Percentiles rank a stretch among this genome's conserved stretches.
These are phyloP conservation scores for Delonix regia DNA, from an alignment of 306 rosid species.

Conservation along the genomic window DNA sequence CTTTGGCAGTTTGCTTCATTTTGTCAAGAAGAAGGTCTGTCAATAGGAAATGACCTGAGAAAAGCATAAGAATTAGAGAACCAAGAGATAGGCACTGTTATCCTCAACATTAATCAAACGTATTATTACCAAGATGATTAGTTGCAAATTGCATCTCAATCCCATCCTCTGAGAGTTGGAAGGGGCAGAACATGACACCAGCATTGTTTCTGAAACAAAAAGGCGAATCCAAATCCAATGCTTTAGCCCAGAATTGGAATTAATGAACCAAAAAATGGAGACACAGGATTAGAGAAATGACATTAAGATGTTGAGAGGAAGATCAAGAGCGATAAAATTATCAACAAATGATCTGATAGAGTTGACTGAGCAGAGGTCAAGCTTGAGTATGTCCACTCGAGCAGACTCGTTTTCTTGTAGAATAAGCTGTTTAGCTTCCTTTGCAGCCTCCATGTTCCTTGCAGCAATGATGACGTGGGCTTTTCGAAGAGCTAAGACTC, in stretches of 20 bases:
- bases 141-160: conserved; percentile 89
- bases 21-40: conserved; percentile 78
- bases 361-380: conserved; percentile 71
- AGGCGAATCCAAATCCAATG: not conserved
- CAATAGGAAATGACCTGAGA: conserved; percentile 80
- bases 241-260: not conserved
- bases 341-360: conserved; percentile 68
- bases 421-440: conserved; percentile 61
- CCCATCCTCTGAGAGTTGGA: conserved; percentile 73
- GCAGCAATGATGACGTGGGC: conserved; percentile 77
- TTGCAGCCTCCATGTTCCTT: conserved; percentile 78
- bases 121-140: conserved; percentile 66
- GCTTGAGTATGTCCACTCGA: conserved; percentile 60
- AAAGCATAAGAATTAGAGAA: conserved; percentile 15
- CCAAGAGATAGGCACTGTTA: not conserved
- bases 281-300: conserved; percentile 28
- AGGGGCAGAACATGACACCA: conserved; percentile 95
- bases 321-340: conserved; percentile 64
- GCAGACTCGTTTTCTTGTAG: conserved; percentile 51
- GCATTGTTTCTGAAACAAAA: conserved; percentile 87
- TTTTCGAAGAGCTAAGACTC: conserved; percentile 71
- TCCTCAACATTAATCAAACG: not conserved
- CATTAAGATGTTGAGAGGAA: conserved; percentile 91
- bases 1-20: conserved; percentile 79
- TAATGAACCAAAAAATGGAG: not conserved